Evolutionary conservation across 2,329 filamentous ascomycete species (phyloP), one percentile per base, ranked within the genome.

Genomic region (Claviceps africana): DNA sequence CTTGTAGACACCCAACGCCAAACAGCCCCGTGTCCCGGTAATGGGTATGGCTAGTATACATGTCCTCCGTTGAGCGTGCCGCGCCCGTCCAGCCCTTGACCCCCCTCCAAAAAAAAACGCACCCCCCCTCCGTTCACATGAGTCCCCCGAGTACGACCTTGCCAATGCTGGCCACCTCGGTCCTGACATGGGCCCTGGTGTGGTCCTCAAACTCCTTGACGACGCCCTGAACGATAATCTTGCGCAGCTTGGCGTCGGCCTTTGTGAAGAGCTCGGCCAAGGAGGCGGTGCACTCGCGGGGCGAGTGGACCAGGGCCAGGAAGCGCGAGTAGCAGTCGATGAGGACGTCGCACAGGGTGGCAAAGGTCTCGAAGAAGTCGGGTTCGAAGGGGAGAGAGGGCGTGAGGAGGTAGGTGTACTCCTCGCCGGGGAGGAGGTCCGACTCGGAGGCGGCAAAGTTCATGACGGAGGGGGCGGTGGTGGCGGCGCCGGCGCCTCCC

Each of bases 341-440:
- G 55, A 98, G 72, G 3, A 95, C 88, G 64, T 98, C 93, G 70
- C 93, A 97, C 7, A 98, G 75, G 13, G 93, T 96, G 15, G 89
- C 85, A 70, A 97, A 97, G 0, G 90, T 96, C 70, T 94, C 89
- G 67, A 91, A 93, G 62, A 95, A 98, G 68, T 98, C 93, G 0
- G 93, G 93, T 57, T 97, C 90, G 63, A 98, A 98, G 0, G 93
- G 93, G 47, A 98, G 71, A 17, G 83, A 85, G 0, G 93, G 93
- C n/a, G 91, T 97, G 21, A 96, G 76, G 1, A 98, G 75, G 65
- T 91, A 83, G 0, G 82, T 81, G 66, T 96, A 98, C 61, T 94
- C 88, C 63, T 95, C 89, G 39, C 89, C 88, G 0, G 86, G 84
- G 1, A 86, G 71, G 25, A 88, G 74, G 56, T 88, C 86, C 8